These are phyloP conservation scores for Cordyceps farinosa DNA, from an alignment of 2,329 filamentous ascomycete genomes.

Conservation along the genomic window DNA sequence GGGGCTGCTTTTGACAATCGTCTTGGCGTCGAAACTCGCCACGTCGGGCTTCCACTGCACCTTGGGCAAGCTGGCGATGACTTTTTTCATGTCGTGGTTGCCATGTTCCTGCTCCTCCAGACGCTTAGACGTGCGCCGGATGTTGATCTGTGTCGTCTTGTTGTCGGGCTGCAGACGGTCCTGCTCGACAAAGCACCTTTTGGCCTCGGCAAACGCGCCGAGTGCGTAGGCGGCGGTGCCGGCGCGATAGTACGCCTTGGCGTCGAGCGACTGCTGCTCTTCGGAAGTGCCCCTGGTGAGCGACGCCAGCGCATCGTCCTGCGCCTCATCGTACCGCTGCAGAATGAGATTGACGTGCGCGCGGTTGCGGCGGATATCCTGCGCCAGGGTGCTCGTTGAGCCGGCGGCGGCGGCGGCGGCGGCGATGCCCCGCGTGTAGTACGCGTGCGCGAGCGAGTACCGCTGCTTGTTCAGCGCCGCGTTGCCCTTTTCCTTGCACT, in stretches of 20 bases:
- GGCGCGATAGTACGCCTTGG: slow-evolving; percentile 33
- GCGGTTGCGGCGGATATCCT: slow-evolving; percentile 33
- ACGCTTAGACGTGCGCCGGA: slow-evolving; percentile 23
- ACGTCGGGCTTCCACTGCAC: slow-evolving; percentile 29
- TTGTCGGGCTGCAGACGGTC: slow-evolving; percentile 25
- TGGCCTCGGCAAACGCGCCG: slow-evolving; percentile 26
- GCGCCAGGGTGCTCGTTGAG: slow-evolving; percentile 20
- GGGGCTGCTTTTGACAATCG: slow-evolving; percentile 26
- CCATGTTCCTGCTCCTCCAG: slow-evolving; percentile 27
- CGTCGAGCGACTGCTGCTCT: slow-evolving; percentile 24
- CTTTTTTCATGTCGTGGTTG: slow-evolving; percentile 23
- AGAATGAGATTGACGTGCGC: slow-evolving; percentile 32
- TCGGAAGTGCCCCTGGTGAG: slow-evolving; percentile 22
- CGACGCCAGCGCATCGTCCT: slow-evolving; percentile 29
- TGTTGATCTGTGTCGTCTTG: slow-evolving; percentile 20
- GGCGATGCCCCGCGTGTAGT: slow-evolving; percentile 28
- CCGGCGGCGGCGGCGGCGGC: slow-evolving; percentile 9
- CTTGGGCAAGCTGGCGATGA: slow-evolving; percentile 25
- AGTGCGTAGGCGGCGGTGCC: slow-evolving; percentile 30
- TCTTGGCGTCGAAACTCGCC: slow-evolving; percentile 28
- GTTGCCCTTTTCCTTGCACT: slow-evolving; percentile 30
- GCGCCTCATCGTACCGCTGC: slow-evolving; percentile 30
- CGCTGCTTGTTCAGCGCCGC: slow-evolving; percentile 25
- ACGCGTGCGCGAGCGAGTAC: slow-evolving; percentile 22
- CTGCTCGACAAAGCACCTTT: slow-evolving; percentile 25